Evolutionary conservation across 2,329 filamentous ascomycete genomes (phyloP).

Genomic region (Fusarium sp.): DNA sequence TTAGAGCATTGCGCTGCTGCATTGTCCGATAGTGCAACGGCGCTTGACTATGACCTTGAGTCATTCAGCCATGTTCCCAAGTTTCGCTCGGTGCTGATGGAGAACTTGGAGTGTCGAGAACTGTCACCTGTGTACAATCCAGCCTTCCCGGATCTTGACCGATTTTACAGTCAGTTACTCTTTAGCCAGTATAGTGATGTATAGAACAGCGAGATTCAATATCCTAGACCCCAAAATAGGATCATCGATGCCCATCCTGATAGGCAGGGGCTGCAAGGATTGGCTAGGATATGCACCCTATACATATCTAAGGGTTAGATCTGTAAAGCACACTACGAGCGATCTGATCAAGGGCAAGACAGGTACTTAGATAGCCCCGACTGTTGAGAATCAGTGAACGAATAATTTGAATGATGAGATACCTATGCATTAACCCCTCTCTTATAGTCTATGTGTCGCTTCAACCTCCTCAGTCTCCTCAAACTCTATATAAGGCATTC

Average conservation of each 20-base stretch:
- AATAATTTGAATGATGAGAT: background rate
- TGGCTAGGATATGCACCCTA: background rate
- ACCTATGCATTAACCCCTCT: fast-evolving
- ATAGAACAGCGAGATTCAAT: too few species aligned
- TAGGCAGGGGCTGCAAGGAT: background rate
- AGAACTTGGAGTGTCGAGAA: background rate
- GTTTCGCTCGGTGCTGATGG: background rate
- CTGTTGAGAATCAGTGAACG: too few species aligned
- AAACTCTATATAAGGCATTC: slow-evolving; percentile 43
- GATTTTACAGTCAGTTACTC: too few species aligned
- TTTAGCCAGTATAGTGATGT: too few species aligned
- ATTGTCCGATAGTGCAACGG: fast-evolving
- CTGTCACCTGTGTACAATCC: too few species aligned
- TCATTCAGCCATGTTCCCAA: background rate
- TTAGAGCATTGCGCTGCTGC: fast-evolving
- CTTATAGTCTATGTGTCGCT: background rate
- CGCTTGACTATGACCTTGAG: background rate
- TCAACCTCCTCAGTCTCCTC: background rate
- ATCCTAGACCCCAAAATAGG: too few species aligned
- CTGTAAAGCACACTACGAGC: too few species aligned
- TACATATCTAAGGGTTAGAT: background rate
- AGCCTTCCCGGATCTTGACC: too few species aligned
- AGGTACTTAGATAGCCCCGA: background rate
- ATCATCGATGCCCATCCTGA: background rate
- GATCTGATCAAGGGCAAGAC: background rate